Base-by-base conservation (phyloP, 1,284 basidiomycete species). In the Pholiota adiposa region DNA sequence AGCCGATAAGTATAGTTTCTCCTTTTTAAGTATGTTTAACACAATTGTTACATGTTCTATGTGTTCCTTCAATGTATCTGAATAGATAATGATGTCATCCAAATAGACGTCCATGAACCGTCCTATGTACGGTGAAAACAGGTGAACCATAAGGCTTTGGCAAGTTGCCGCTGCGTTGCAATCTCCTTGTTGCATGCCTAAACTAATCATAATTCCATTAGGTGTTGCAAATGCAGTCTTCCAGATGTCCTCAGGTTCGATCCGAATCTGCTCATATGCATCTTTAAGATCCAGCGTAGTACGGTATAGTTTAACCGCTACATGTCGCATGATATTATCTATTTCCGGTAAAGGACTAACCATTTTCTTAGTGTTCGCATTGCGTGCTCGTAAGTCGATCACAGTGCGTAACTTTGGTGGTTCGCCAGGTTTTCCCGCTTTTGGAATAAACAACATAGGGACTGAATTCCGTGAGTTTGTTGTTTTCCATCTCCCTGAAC, bases 51-150 rank as follows among this genome's bases (percentile, higher is more conserved):
- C 68, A 50, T 74, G 70, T 7, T 65, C 11, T 0, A 75, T 41
- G 49, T 79, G 76, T 0, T 78, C 73, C 8, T 70, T 60, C 1
- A 75, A 49, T 0, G 66, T 70, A n/a, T 73, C 58, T 0, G 70
- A 73, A 54, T 74, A 76, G 4, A 80, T 66, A 0, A 77, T 56
- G 1, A 77, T 75, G 19, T 79, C 68, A 55, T 78, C 69, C 2
- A 69, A 49, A 21, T 70, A 70, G 2, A 70, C 59, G 48, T 68
- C 68, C 54, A 70, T 62, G 18, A 60, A 68, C 11, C 46, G 18
- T 0, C 69, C 67, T 36, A 71, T 66, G 19, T 57, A 64, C 0
- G 59, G 36, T 0, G 56, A 40, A 21, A 62, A 62, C 4, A 63
- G 4, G 19, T 56, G 46, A 21, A 43, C 54, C 61, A 62, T 62